A percentile compares a stretch with the other conserved stretches of the same genome.
These are phyloP conservation scores for Aspergillus fischeri DNA, from an alignment of 2,329 filamentous ascomycete genomes.

Conservation along the genomic window DNA sequence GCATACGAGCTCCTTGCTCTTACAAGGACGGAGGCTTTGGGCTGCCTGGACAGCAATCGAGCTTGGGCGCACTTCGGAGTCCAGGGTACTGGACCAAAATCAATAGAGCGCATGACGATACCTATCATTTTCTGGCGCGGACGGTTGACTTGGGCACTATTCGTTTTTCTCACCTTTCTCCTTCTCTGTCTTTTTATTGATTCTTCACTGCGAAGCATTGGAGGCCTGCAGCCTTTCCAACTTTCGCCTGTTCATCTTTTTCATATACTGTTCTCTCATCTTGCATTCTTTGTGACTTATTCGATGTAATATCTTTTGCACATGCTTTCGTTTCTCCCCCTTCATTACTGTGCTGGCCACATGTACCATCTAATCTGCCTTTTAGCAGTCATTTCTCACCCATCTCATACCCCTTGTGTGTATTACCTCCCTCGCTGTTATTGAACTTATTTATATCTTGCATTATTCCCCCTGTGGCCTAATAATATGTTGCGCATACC, in stretches of 20 bases:
- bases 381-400: slow-evolving; percentile 13
- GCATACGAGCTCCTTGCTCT: slow-evolving; percentile 17
- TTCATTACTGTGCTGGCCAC: slow-evolving; percentile 39
- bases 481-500: slow-evolving; percentile 12
- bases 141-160: slow-evolving; percentile 22
- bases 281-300: slow-evolving; percentile 21
- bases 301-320: slow-evolving; percentile 31
- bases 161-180: slow-evolving; percentile 16
- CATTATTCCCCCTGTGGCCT: slow-evolving; percentile 15
- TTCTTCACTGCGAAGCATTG: slow-evolving; percentile 25
- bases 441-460: slow-evolving; percentile 12
- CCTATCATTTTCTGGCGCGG: slow-evolving; percentile 17
- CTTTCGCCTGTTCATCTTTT: slow-evolving; percentile 29
- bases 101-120: slow-evolving; percentile 21
- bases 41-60: slow-evolving; percentile 12
- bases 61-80: slow-evolving; percentile 16
- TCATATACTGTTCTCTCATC: slow-evolving; percentile 19
- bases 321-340: slow-evolving; percentile 16
- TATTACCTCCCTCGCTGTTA: slow-evolving; percentile 27
- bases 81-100: slow-evolving; percentile 15
- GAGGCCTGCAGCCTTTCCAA: slow-evolving; percentile 26
- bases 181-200: slow-evolving; percentile 9
- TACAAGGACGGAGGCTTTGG: slow-evolving; percentile 5
- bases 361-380: slow-evolving; percentile 36
- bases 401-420: slow-evolving; percentile 33